Evolutionary conservation across 2,329 filamentous ascomycete species (phyloP).

Genomic region (Cladosporium sp.): DNA sequence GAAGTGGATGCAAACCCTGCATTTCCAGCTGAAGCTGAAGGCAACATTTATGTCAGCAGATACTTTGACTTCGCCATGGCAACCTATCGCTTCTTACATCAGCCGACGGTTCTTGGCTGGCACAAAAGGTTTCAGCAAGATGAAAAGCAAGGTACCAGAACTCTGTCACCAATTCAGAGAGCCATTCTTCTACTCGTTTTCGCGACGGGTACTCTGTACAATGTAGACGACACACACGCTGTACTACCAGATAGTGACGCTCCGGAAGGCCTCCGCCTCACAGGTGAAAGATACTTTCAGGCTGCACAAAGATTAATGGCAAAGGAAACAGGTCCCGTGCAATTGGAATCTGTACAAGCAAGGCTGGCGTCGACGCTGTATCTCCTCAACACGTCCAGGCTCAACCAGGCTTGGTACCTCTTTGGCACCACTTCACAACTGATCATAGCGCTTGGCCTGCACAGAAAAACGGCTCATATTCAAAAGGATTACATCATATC

Average conservation of each 20-base stretch:
- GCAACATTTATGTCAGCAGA: slow-evolving; percentile 29
- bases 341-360: slow-evolving; percentile 37
- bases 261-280: slow-evolving; percentile 17
- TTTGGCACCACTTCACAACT: slow-evolving; percentile 37
- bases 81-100: slow-evolving; percentile 43
- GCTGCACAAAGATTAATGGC: slow-evolving; percentile 22
- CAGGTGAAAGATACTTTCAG: slow-evolving; percentile 28
- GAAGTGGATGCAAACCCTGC: slow-evolving; percentile 42
- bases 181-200: slow-evolving; percentile 52
- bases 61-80: slow-evolving; percentile 45
- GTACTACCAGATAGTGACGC: slow-evolving; percentile 12
- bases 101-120: slow-evolving; percentile 39
- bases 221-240: slow-evolving; percentile 33
- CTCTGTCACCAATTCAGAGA: slow-evolving; percentile 38
- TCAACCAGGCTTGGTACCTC: slow-evolving; percentile 36
- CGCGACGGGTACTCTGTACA: slow-evolving; percentile 41
- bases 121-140: slow-evolving; percentile 44
- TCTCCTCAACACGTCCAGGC: slow-evolving; percentile 34
- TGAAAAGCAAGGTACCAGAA: slow-evolving; percentile 30
- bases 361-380: slow-evolving; percentile 38
- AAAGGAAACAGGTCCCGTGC: slow-evolving; percentile 23
- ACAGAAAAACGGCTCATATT: slow-evolving; percentile 22
- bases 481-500: slow-evolving; percentile 20
- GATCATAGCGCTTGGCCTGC: slow-evolving; percentile 34
- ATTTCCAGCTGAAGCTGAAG: slow-evolving; percentile 33